A percentile compares a stretch with the other conserved stretches of the same genome.
Evolutionary conservation across 2,329 filamentous ascomycete genomes (phyloP).

Genomic region (Bipolaris gigantea): DNA sequence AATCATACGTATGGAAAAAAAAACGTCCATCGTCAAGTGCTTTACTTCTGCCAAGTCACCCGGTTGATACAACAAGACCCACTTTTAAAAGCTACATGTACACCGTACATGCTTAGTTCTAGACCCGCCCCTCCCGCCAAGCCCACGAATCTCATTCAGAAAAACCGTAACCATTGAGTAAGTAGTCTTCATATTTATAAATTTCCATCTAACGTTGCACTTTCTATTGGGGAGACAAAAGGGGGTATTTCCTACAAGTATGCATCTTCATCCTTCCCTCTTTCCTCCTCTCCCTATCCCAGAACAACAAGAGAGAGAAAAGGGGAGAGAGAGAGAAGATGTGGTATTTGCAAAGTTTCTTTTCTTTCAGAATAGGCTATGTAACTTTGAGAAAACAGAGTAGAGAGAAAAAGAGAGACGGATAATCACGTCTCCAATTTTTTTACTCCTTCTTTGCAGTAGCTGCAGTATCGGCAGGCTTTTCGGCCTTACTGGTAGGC

Average conservation of each 20-base stretch:
- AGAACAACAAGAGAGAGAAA: too few species aligned
- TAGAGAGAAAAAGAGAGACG: conserved; percentile 6
- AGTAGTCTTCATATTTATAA: too few species aligned
- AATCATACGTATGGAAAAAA: too few species aligned
- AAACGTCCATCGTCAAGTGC: too few species aligned
- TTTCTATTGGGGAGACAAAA: neutral
- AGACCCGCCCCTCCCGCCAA: too few species aligned
- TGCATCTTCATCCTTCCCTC: conserved; percentile 6
- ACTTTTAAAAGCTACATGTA: too few species aligned
- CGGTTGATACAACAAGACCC: too few species aligned
- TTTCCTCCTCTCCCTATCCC: too few species aligned
- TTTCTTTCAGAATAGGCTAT: conserved; percentile 21
- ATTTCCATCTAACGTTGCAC: neutral
- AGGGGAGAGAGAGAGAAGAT: conserved; percentile 4
- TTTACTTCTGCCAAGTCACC: too few species aligned
- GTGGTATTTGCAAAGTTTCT: conserved; percentile 2
- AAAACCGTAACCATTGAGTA: too few species aligned
- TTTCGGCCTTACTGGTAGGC: conserved; percentile 23
- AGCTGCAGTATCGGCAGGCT: conserved; percentile 8
- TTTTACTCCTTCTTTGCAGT: conserved; percentile 17
- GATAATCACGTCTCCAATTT: neutral
- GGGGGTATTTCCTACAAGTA: conserved; percentile 27
- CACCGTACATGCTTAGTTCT: too few species aligned
- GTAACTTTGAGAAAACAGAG: conserved; percentile 21
- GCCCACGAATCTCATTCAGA: too few species aligned